phyloP scores from a whole-genome alignment of 2,329 filamentous ascomycete species.

The Hortaea werneckii region DNA sequence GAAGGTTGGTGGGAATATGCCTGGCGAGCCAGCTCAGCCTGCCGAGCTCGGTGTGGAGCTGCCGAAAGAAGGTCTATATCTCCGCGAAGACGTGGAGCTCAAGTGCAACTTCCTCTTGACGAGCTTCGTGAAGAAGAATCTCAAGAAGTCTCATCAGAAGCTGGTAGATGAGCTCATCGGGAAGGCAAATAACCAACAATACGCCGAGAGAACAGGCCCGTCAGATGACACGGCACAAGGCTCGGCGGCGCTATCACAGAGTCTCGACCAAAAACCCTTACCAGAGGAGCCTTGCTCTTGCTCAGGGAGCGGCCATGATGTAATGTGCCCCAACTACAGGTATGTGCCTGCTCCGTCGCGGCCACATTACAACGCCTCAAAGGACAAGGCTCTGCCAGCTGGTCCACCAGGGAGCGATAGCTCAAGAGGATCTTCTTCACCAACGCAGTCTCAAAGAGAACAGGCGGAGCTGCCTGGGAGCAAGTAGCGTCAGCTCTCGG shows the following conservation, averaged over 20 bases:
- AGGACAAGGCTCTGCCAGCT: background rate
- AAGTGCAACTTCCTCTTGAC: slow-evolving; percentile 68
- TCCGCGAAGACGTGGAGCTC: slow-evolving; percentile 80
- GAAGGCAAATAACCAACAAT: slow-evolving; percentile 5
- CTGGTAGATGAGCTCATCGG: slow-evolving; percentile 48
- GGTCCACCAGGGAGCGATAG: background rate
- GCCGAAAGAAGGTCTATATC: slow-evolving; percentile 60
- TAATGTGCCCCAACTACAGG: slow-evolving; percentile 8
- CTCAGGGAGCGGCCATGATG: slow-evolving; percentile 1
- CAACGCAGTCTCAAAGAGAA: background rate
- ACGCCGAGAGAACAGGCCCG: background rate
- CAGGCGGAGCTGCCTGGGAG: slow-evolving; percentile 6
- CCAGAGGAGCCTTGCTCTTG: slow-evolving; percentile 2
- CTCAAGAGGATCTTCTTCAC: background rate
- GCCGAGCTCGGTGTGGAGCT: slow-evolving; percentile 50
- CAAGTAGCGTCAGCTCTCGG: slow-evolving; percentile 1
- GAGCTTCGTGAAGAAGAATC: slow-evolving; percentile 69
- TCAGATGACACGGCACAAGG: background rate
- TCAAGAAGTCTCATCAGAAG: slow-evolving; percentile 62
- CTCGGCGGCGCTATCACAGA: too few relatives aligned
- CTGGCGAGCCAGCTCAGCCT: slow-evolving; percentile 57
- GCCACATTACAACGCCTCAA: background rate
- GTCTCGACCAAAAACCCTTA: too few relatives aligned
- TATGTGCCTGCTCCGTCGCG: slow-evolving; percentile 1
- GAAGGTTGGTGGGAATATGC: slow-evolving; percentile 68